Evolutionary conservation across 345 rosid genomes (phyloP), one percentile per base, ranked within the genome.

Genomic region (Excoecaria cochinchinensis): DNA sequence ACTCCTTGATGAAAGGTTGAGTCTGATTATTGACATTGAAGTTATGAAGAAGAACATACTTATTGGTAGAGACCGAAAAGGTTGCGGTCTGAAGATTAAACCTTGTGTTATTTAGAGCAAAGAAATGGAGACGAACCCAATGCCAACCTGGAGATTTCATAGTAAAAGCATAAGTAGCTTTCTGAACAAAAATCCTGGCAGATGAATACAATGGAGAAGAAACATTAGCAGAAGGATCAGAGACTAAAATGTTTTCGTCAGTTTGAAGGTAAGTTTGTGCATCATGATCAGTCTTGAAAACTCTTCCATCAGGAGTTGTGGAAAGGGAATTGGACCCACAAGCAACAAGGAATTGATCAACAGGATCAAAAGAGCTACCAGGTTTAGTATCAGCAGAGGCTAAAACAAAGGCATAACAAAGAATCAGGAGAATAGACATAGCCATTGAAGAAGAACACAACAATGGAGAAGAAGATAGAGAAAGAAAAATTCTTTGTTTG

Each of bases 71-170:
- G 60, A 91, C 92, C 0, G 89, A 82, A 60, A 91, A 90, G 0
- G 88, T 79, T 1, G 94, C 85, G 40, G 80, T 84, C 56, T 70
- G 84, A 57, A 91, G 91, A 76, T 91, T 88, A 71, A 73, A 84
- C 48, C 78, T 79, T 38, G 78, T 59, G 73, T 79, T 80, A 3
- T 85, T 81, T 25, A 91, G 21, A 0, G 92, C 82, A 53, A 68
- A 84, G 79, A 91, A 87, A 80, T 91, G 89, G 46, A 91, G 89
- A 4, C 97, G 91, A 69, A 91, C 80, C 91, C 91, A 91, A 79
- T 91, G 97, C 81, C 84, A 91, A 12, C 97, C 94, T 10, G 94
- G 88, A 8, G 73, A 75, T 0, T 83, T 78, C 78, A 90, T 58
- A 24, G 79, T 77, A 68, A 92, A 89, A 3, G 81, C 71, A 58